Conservation (phyloP, 192 early-diverging fungal genomes). For the Backusella circina region DNA sequence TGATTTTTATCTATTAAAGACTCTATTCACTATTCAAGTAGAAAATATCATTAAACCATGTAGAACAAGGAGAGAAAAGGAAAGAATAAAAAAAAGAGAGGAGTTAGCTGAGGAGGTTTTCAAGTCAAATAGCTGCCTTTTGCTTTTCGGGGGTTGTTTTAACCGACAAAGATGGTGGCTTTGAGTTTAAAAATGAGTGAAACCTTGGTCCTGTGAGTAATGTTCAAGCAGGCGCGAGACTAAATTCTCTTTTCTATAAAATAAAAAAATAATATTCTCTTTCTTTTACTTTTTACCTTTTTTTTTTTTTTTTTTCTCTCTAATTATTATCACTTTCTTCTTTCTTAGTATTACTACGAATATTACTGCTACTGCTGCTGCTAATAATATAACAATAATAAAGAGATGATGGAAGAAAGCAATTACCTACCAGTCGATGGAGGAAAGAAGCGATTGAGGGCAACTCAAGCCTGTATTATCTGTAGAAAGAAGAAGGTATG, state of each 20-base stretch:
- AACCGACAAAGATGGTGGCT: not conserved
- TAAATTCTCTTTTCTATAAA: slow-evolving; percentile 1
- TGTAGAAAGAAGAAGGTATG: slow-evolving; percentile 34
- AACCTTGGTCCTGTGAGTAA: not conserved
- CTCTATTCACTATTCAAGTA: no score
- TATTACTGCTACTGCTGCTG: no score
- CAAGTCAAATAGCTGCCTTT: not conserved
- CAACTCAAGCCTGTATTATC: slow-evolving; percentile 29
- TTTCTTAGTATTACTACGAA: no score
- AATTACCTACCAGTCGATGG: not conserved
- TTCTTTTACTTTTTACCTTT: not conserved
- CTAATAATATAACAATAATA: not conserved
- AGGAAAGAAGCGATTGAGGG: slow-evolving; percentile 22
- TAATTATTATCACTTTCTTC: not conserved
- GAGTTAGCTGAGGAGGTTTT: not conserved
- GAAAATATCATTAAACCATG: not conserved
- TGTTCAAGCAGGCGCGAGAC: not conserved
- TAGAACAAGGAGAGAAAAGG: not conserved
- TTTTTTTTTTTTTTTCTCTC: not conserved
- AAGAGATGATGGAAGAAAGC: not conserved
- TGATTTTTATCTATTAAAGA: not conserved
- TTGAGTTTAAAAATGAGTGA: slow-evolving; percentile 3
- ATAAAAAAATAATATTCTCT: not conserved
- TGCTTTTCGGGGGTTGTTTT: not conserved
- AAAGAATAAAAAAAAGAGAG: not conserved